Base-by-base conservation (phyloP, 495 filamentous ascomycete genomes). In the Halenospora varia region DNA sequence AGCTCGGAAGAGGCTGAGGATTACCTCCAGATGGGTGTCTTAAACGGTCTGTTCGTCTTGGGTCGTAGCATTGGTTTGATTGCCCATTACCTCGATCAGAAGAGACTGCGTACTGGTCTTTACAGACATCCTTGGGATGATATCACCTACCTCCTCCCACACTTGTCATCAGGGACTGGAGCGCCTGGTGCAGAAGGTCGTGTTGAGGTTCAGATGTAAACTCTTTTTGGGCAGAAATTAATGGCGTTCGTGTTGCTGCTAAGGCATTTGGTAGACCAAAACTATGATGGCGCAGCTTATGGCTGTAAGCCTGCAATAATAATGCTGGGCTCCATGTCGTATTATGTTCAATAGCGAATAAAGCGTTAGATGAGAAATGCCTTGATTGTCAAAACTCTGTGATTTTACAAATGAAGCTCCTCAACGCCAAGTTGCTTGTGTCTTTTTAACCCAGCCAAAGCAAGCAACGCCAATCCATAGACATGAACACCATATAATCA, bases 111-210 rank as follows among this genome's bases (percentile, higher is more conserved):
- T 66, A 98, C 94, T 66, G 94, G 94, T 69, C 83, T 98, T 62
- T 98, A 98, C 87, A 87, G 94, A 73, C 94, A 96, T 83, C 92
- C 92, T 70, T 96, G 91, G 92, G 92, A 96, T 71, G 90, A 95
- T 72, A 97, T 97, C 72, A 97, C 92, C 59, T 97, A 97, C 77
- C 80, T 97, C 48, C 88, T 97, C 52, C 92, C 92, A 63, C 88
- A 79, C 73, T 79, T 96, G 60, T 79, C 81, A n/a, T n/a, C n/a
- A n/a, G n/a, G n/a, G 64, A 77, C 81, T 24, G 82, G 81, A 54
- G 81, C 81, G 19, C 85, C 88, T 29, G 92, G 91, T 66, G 77
- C 78, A 49, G 92, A 97, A 75, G 89, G 90, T 60, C 85, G 92
- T 77, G 91, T 97, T 49, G 92, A 97, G 80, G 92, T 97, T 62